Conservation (phyloP, 75 land plant genomes). For the Picea sitchensis region DNA sequence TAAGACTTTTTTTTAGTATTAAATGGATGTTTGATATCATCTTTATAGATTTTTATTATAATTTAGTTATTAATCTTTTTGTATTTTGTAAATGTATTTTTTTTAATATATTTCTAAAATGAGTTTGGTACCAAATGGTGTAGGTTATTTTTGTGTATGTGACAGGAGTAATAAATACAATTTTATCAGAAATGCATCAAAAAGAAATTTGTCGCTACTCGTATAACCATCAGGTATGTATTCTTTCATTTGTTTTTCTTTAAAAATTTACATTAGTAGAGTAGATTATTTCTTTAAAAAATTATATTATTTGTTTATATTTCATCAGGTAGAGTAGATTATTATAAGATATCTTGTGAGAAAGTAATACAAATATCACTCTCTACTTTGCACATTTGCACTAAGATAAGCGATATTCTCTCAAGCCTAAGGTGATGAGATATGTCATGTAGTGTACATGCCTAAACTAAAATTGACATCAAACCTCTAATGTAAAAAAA, state of each 20-base stretch:
- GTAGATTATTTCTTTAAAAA: no score
- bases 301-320: no score
- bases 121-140: constrained; percentile 6
- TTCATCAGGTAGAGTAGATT: no score
- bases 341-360: no score
- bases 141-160: constrained; percentile 83
- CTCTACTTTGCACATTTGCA: no score
- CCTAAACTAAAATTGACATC: no score
- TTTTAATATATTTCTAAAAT: background rate
- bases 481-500: no score
- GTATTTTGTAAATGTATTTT: background rate
- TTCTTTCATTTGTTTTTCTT: background rate
- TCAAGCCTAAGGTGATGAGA: no score
- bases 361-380: no score
- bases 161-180: constrained; percentile 76
- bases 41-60: background rate
- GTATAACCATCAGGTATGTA: constrained; percentile 88
- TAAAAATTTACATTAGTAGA: no score
- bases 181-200: constrained; percentile 75
- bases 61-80: background rate
- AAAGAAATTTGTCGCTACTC: constrained; percentile 80
- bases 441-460: no score
- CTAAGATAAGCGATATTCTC: no score
- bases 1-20: background rate
- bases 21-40: background rate